Evolutionary conservation across 108 stramenopile genomes (phyloP).

Genomic region (Cyclotella cryptica): DNA sequence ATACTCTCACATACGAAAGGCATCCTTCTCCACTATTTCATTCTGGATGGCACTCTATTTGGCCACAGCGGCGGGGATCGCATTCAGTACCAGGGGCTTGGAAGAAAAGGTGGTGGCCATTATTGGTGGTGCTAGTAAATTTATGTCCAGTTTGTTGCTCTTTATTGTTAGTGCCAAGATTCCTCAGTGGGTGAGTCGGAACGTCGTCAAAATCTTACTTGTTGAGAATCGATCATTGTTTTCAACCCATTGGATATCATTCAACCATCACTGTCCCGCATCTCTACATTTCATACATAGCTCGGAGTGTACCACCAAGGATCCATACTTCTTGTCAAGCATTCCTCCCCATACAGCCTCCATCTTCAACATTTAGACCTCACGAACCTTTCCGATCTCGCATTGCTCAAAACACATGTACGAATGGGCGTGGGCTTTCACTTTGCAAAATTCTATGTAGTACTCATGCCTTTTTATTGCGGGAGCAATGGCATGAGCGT

Average conservation of each 20-base stretch:
- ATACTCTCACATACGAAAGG: conserved; percentile 21
- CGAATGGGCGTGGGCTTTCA: conserved; percentile 41
- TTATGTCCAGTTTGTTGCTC: conserved; percentile 26
- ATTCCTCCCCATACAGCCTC: conserved; percentile 32
- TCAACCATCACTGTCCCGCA: neutral
- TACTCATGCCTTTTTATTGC: conserved; percentile 53
- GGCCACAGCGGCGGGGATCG: conserved; percentile 22
- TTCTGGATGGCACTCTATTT: conserved; percentile 23
- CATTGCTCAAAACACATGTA: conserved; percentile 22
- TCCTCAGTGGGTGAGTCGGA: conserved; percentile 54
- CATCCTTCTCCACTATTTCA: conserved; percentile 27
- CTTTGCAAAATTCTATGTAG: conserved; percentile 50
- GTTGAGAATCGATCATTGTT: conserved; percentile 2
- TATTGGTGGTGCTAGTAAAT: conserved; percentile 33
- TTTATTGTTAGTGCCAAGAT: conserved; percentile 47
- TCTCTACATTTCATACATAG: conserved; percentile 3
- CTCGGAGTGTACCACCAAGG: conserved; percentile 52
- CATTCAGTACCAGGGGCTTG: conserved; percentile 34
- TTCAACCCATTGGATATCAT: neutral
- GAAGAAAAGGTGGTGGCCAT: conserved; percentile 42
- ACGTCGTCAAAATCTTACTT: neutral
- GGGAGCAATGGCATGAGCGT: conserved; percentile 27
- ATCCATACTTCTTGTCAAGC: conserved; percentile 45
- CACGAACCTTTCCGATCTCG: neutral
- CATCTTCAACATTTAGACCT: conserved; percentile 21